Evolutionary conservation across 352 stramenopile genomes (phyloP), one percentile per base, ranked within the genome.

Genomic region (Phytophthora pisi): DNA sequence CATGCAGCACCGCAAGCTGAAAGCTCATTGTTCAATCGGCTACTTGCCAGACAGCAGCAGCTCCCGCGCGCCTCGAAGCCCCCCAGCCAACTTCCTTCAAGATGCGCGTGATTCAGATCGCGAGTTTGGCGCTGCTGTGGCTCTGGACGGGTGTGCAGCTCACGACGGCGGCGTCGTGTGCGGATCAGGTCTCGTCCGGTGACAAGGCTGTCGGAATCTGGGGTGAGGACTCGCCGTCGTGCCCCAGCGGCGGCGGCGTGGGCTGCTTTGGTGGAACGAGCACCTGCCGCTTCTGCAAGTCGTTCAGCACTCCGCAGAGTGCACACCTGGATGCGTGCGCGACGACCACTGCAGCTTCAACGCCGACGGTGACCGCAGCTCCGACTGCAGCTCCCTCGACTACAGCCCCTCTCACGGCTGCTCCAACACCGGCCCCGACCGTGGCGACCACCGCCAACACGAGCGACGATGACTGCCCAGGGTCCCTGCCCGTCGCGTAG

Each of bases 121-220:
- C 50, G 11, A 51, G 52, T 28, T 61, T 77, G 31, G 50, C 47
- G 34, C 38, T 77, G 58, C 49, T 70, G 57, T 77, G 58, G 54
- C 38, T 69, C 38, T 73, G 64, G 64, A 70, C 50, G 2, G 54
- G 63, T 10, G 45, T 66, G 13, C 58, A 67, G 52, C 24, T 55
- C n/a, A 54, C 68, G 16, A 67, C n/a, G 34, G 60, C 66, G 9
- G 16, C 18, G n/a, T 36, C 66, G 4, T 84, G 74, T 43, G 40
- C 64, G 0, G 50, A 70, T 10, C 58, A 62, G n/a, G 72, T 80
- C 16, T 71, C 72, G 6, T 42, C 31, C 2, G 76, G 76, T 18
- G 70, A 86, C 52, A 47, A 70, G 42, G 34, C n/a, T 23, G 75
- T 67, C 6, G 75, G 77, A 13, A 80, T 86, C 56, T 75, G 63